Base-by-base conservation (phyloP, 1,284 basidiomycete genomes). In the Boletus sp. region DNA sequence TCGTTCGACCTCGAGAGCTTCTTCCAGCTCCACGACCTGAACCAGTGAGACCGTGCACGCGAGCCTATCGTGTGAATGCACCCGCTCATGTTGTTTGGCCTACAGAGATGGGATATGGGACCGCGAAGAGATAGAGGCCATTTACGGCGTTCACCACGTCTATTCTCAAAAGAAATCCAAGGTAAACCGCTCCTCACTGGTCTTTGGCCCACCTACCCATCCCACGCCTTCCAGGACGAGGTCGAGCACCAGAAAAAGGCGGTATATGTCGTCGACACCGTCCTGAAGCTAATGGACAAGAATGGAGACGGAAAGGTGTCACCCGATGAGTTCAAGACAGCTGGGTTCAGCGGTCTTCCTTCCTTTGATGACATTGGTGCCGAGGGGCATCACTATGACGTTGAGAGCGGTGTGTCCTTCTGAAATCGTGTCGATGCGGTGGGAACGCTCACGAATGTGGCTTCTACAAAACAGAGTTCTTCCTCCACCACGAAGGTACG, bases 61-160 rank as follows among this genome's bases (percentile, higher is more conserved):
- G 16, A 4, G 19, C 12, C 14, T 14, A 6, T 20, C 12, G 10
- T 19, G 23, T 23, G 16, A n/a, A 8, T 32, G 12, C 19, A 4
- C 14, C 17, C 17, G 12, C 32, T 48, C 34, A 50, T 20, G 8
- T 27, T 4, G 23, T 19, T 36, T 6, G 34, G 8, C 6, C 9
- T 33, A 6, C 55, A 87, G 85, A 23, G 78, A 90, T 58, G 82
- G 88, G 0, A 58, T 74, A 32, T 90, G 89, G 84, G 82, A 89
- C 66, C 72, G 76, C 49, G 81, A 84, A 52, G 91, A 94, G 68
- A 87, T 94, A 53, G 84, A 94, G 65, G 90, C 91, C 6, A 81
- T 95, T 36, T 95, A 96, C 60, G 95, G 95, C 49, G 88, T 99
- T 19, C 93, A 98, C 68, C 96, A 99, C 67, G 80, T 94, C 51